Percentiles rank a stretch among this genome's conserved stretches.
phyloP scores from a whole-genome alignment of 106 monocot genomes.

The Alisma plantagoaquatica region DNA sequence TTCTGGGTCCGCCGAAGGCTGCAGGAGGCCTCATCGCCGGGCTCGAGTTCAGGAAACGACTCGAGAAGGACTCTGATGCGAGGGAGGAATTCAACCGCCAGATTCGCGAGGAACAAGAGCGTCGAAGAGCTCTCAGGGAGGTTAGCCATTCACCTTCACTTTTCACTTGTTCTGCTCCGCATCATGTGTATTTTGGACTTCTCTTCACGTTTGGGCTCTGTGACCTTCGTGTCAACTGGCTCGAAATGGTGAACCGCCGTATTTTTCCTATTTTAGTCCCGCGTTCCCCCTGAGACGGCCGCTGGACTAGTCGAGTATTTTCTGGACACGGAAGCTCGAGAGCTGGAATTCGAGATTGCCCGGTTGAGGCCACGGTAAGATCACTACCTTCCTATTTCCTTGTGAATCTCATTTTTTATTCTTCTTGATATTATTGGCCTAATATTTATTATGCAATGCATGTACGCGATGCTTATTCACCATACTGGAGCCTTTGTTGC shows the following conservation, averaged over 20 bases:
- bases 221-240: not conserved
- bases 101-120: constrained; percentile 64
- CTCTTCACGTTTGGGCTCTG: not conserved
- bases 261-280: constrained; percentile 23
- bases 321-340: constrained; percentile 83
- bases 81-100: constrained; percentile 59
- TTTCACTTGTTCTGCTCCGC: not conserved
- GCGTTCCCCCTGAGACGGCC: constrained; percentile 56
- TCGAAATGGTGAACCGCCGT: not conserved
- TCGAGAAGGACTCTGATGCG: constrained; percentile 61
- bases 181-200: no score
- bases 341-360: constrained; percentile 80
- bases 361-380: constrained; percentile 55
- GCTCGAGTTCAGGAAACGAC: constrained; percentile 58
- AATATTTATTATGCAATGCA: no score
- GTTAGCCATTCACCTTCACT: no score
- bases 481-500: no score
- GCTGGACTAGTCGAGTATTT: constrained; percentile 80
- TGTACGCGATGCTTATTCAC: no score
- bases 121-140: constrained; percentile 39
- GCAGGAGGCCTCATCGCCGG: constrained; percentile 60
- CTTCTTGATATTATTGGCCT: not conserved
- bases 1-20: constrained; percentile 68
- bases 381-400: no score
- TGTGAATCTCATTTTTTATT: no score